phyloP scores from a whole-genome alignment of 805 yeast species.

The Candida insectorum region DNA sequence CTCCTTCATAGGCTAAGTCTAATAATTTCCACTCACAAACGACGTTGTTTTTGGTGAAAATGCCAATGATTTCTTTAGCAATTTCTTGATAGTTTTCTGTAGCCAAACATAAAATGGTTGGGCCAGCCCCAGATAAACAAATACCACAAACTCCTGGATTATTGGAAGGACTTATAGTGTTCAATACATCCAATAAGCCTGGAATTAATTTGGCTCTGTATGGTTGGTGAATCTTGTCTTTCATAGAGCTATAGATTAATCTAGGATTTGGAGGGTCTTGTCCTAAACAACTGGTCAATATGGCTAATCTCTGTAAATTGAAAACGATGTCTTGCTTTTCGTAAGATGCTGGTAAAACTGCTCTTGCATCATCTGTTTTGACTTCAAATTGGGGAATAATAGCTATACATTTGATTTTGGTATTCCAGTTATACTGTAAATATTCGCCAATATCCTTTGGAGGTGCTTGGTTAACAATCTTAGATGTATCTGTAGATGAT shows the following conservation, averaged over 20 bases:
- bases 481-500: conserved; percentile 60
- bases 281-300: conserved; percentile 89
- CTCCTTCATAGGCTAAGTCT: conserved; percentile 87
- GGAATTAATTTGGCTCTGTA: conserved; percentile 90
- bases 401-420: conserved; percentile 80
- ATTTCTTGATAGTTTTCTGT: conserved; percentile 82
- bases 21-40: conserved; percentile 79
- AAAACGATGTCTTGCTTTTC: conserved; percentile 80
- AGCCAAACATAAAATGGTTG: conserved; percentile 92
- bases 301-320: conserved; percentile 90
- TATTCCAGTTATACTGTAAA: conserved; percentile 79
- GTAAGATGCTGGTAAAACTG: conserved; percentile 81
- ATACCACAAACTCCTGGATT: conserved; percentile 89
- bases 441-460: conserved; percentile 87
- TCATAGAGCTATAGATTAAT: conserved; percentile 91
- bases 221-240: conserved; percentile 96
- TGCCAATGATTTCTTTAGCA: conserved; percentile 68
- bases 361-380: conserved; percentile 86
- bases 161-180: conserved; percentile 73
- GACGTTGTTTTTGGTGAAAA: conserved; percentile 66
- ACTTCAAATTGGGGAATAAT: conserved; percentile 94
- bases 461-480: conserved; percentile 43
- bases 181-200: conserved; percentile 78
- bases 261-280: conserved; percentile 76
- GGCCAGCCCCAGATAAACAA: conserved; percentile 97